Evolutionary conservation across 257 asterid genomes (phyloP).

Genomic region (Paraleonurus japonicus): DNA sequence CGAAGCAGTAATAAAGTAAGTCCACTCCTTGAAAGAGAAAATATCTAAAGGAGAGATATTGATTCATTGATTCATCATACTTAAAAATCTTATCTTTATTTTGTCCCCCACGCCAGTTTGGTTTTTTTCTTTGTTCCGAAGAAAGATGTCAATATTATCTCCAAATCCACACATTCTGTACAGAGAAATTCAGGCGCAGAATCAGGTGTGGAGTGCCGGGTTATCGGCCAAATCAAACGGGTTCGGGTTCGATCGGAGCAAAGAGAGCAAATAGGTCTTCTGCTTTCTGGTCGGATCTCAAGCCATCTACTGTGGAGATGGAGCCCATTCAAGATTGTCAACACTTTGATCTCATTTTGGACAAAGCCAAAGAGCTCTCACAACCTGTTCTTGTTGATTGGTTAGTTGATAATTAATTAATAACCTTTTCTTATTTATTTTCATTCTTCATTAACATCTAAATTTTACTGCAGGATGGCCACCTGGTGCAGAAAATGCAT

Average conservation of each 20-base stretch:
- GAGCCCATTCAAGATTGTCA: conserved; percentile 49
- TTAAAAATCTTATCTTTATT: conserved; percentile 28
- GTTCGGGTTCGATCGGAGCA: conserved; percentile 39
- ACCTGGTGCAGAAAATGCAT: conserved; percentile 98
- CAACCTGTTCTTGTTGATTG: conserved; percentile 79
- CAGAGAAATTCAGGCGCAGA: conserved; percentile 49
- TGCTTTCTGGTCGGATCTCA: conserved; percentile 52
- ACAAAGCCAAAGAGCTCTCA: conserved; percentile 49
- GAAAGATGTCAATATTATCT: conserved; percentile 59
- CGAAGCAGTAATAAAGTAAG: too few species aligned
- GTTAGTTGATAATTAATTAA: too few species aligned
- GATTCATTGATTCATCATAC: background rate
- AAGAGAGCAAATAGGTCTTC: conserved; percentile 28
- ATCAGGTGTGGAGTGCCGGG: conserved; percentile 31
- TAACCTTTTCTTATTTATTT: too few species aligned
- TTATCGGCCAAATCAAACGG: conserved; percentile 40
- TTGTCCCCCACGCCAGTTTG: background rate
- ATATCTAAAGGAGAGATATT: background rate
- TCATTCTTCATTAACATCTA: too few species aligned
- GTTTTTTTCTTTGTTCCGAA: background rate
- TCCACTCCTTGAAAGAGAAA: too few species aligned
- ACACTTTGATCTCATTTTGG: conserved; percentile 67
- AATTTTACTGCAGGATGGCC: conserved; percentile 99
- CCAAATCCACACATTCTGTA: conserved; percentile 62
- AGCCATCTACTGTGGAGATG: conserved; percentile 49